Base-by-base conservation (phyloP, 306 rosid genomes). In the Luffa acutangula region DNA sequence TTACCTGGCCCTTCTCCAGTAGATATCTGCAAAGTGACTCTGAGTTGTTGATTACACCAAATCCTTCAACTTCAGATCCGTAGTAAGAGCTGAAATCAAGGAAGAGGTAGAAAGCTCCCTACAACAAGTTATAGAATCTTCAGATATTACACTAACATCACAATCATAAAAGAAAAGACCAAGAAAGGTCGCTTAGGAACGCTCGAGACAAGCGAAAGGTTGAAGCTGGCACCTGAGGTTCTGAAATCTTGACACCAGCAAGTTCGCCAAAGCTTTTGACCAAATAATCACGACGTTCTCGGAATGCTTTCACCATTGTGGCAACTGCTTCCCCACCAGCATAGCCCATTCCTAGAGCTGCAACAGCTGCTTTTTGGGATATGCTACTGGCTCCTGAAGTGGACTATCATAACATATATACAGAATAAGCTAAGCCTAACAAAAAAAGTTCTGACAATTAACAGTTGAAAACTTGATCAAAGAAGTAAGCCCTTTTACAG, bases 81-180 rank as follows among this genome's bases (percentile, higher is more conserved):
- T 90, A 96, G 87, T 87, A 96, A 82, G 84, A 81, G 89, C 98
- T 96, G 82, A 89, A 78, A 82, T 96, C 98, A 75, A 93, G 67
- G 88, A 96, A 96, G 65, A 96, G 91, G 87, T 96, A 93, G 84
- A 96, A 96, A 76, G 98, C 99, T 87, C 99, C 99, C 99, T 96
- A 86, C 89, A 53, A 75, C 3, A 18, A 70, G 34, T 7, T 46
- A 72, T 31, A 72, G 42, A 48, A 48, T 6, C 77, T 72, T 72
- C 54, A 66, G 63, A 74, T 53, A 34, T 57, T 17, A 69, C 52
- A 78, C 43, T 46, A 53, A 69, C 67, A 31, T 3, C 36, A 45
- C 20, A 72, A 6, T 25, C 21, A 31, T 63, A 17, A 4, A 18
- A 51, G 8, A 51, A 3, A 71, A 48, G 25, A 46, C 6, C n/a